A percentile compares a stretch with the other conserved stretches of the same genome.
Evolutionary conservation across 768 basidiomycete species (phyloP).

Genomic region (Daedaleopsis nitida): DNA sequence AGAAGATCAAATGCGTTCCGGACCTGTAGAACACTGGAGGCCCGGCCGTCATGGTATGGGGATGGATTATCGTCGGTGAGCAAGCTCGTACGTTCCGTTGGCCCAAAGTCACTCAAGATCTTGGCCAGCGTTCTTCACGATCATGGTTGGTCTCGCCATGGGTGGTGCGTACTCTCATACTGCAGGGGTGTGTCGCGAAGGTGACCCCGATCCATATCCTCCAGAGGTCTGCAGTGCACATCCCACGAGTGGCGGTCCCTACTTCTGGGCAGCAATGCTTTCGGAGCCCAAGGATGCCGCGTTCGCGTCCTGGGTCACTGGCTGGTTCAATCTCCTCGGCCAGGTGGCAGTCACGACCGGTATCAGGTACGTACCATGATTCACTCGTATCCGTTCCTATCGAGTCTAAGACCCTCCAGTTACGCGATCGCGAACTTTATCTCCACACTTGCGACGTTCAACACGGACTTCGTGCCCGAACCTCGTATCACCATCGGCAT

Average conservation of each 20-base stretch:
- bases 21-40: conserved; percentile 69
- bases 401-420: conserved; percentile 32
- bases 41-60: conserved; percentile 78
- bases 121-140: conserved; percentile 54
- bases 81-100: neutral
- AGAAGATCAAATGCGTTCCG: neutral
- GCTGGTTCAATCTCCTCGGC: conserved; percentile 74
- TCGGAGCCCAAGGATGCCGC: conserved; percentile 57
- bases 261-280: conserved; percentile 83
- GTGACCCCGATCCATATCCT: neutral
- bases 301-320: conserved; percentile 74
- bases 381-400: neutral
- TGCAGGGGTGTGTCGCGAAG: neutral
- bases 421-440: conserved; percentile 71
- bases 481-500: conserved; percentile 64
- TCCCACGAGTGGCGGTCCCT: conserved; percentile 74
- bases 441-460: conserved; percentile 61
- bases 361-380: conserved; percentile 48
- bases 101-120: neutral
- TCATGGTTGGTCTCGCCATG: conserved; percentile 75
- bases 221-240: conserved; percentile 57
- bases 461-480: conserved; percentile 58
- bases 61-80: conserved; percentile 66
- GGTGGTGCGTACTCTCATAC: conserved; percentile 47
- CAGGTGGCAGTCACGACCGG: conserved; percentile 81